Base-by-base conservation (phyloP, 768 basidiomycete genomes). In the Hypsizygus marmoreus region DNA sequence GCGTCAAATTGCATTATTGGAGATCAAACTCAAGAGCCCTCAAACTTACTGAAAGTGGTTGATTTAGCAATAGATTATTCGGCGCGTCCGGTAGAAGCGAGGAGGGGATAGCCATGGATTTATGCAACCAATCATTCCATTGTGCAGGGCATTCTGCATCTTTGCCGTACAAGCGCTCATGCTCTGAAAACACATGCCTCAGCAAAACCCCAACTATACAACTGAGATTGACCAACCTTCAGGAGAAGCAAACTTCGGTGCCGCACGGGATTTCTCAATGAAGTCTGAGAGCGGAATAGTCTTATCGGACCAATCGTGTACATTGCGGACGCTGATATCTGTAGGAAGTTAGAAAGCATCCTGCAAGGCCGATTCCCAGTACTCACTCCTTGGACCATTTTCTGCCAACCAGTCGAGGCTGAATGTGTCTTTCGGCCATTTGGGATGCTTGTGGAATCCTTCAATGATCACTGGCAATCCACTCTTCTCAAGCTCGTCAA, bases 121-220 rank as follows among this genome's bases (percentile, higher is more conserved):
- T 54, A 5, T 71, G 56, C 12, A 93, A 65, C 82, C 86, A 90
- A 4, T 78, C 45, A 16, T 71, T 70, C 88, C 88, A 93, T 55
- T 64, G 57, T 30, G 56, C 23, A 0, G 91, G 91, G 60, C 88
- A 91, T 9, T 76, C 70, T 1, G 77, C 75, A 56, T 93, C 91
- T 58, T 92, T 92, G 16, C 86, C 88, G 55, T 93, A 92, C 7
- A 82, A 68, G 22, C 86, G 70, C 56, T 81, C 77, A 8, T 60
- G 55, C 53, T 86, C 85, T 88, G 52, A 12, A 16, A 44, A 45
- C 14, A 17, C 30, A 43, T 43, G 7, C 26, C 23, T 48, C 36
- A 47, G 30, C 12, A 34, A 24, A 16, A 14, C 7, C 13, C 24
- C 31, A 44, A 32, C 34, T 29, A n/a, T 19, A 16, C 33, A 6